Base-by-base conservation (phyloP, 768 basidiomycete genomes). In the Galerina sulciceps region DNA sequence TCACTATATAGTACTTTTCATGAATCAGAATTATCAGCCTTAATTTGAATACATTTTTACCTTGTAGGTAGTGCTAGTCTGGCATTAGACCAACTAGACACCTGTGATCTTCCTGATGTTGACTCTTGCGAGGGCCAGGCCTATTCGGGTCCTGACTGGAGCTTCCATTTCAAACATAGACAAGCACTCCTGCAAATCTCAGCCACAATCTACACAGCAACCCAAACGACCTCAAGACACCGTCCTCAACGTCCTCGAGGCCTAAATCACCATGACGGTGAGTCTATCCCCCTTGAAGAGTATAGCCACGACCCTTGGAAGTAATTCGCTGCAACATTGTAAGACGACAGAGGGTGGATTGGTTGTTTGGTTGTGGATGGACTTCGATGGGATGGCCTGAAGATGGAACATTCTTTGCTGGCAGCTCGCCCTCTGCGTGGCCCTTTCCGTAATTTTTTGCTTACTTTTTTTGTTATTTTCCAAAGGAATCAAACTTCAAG, bases 401-500 rank as follows among this genome's bases (percentile, higher is more conserved):
- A 23, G 14, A 14, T 18, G 38, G 45, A 34, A 34, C 9, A 42
- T 40, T 54, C 34, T 14, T 22, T 17, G 18, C 34, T 37, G 53
- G 55, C 37, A 36, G 50, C 6, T 41, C n/a, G 35, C 15, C 8
- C 6, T 13, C 18, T 22, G 23, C 38, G 9, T 14, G 50, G 18
- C 15, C 22, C 15, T 26, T 14, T 38, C 14, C 13, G 14, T 20
- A 10, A 37, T 20, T 31, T 59, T n/a, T 50, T 35, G 34, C 46
- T 58, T 57, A 62, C 18, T 17, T 55, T 53, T 57, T 53, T 55
- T 49, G 31, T 57, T 20, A 23, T 53, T 37, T 42, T 44, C 31
- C 62, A 6, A 68, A 91, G 86, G 82, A 88, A 65, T 95, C 93
- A 70, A 94, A 88, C 75, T 99, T 98, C 85, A 89, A 90, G 79